phyloP scores from a whole-genome alignment of 768 basidiomycete genomes.

The Arthromyces matolae region DNA sequence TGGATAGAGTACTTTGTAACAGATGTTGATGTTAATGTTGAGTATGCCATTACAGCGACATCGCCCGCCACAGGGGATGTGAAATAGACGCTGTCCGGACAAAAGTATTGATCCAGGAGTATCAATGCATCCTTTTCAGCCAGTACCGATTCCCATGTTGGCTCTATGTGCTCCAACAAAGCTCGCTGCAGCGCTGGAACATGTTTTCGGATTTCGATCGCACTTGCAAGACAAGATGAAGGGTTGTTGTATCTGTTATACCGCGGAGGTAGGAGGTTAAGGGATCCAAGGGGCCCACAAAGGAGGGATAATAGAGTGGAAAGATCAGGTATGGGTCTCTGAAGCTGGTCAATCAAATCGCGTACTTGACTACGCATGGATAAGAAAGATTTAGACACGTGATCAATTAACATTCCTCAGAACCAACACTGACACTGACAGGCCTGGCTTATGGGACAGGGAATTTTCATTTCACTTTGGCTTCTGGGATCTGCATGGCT shows the following conservation, averaged over 20 bases:
- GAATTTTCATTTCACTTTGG: conserved; percentile 1
- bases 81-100: conserved; percentile 58
- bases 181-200: conserved; percentile 59
- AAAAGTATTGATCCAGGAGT: conserved; percentile 69
- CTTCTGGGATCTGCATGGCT: not conserved
- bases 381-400: no score
- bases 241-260: conserved; percentile 44
- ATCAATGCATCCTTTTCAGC: conserved; percentile 40
- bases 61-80: conserved; percentile 47
- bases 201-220: conserved; percentile 35
- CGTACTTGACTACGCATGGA: conserved; percentile 29
- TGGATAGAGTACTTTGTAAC: conserved; percentile 47
- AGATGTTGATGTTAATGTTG: conserved; percentile 52
- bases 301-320: conserved; percentile 53
- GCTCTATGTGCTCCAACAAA: conserved; percentile 60
- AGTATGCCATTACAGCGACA: conserved; percentile 59
- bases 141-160: conserved; percentile 63
- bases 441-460: not conserved
- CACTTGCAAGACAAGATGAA: conserved; percentile 30
- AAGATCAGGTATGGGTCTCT: conserved; percentile 45
- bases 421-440: not conserved
- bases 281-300: conserved; percentile 50
- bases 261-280: conserved; percentile 57
- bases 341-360: conserved; percentile 42
- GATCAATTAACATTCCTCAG: no score